Evolutionary conservation across 2,329 filamentous ascomycete species (phyloP).

Genomic region (Diaporthe humulicola): DNA sequence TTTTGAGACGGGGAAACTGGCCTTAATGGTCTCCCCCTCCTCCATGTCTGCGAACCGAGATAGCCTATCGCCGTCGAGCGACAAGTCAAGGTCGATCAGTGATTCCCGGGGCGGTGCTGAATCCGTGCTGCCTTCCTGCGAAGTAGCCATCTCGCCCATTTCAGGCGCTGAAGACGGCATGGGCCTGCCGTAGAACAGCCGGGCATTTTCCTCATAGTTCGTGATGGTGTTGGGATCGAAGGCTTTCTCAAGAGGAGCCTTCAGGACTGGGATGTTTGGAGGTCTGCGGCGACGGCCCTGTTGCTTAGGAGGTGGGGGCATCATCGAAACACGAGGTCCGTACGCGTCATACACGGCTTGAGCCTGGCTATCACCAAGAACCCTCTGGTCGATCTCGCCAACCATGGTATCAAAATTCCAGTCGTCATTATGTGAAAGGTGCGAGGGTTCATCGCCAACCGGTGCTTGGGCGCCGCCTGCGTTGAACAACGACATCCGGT

Average conservation of each 20-base stretch:
- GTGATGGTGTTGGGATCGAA: constrained; percentile 76
- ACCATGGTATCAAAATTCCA: constrained; percentile 78
- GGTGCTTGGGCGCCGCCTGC: constrained; percentile 70
- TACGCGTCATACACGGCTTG: constrained; percentile 71
- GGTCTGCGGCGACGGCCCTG: constrained; percentile 68
- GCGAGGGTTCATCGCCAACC: constrained; percentile 52
- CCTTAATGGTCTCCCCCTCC: constrained; percentile 48
- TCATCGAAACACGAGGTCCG: constrained; percentile 69
- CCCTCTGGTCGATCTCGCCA: constrained; percentile 70
- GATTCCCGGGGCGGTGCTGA: constrained; percentile 61
- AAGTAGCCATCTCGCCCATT: constrained; percentile 28
- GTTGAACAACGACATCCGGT: constrained; percentile 74
- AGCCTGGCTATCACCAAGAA: constrained; percentile 65
- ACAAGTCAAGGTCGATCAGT: constrained; percentile 59
- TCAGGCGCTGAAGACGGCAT: constrained; percentile 40
- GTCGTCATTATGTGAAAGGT: constrained; percentile 63
- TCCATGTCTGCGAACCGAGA: constrained; percentile 71
- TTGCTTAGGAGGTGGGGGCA: constrained; percentile 53
- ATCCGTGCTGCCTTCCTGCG: constrained; percentile 7
- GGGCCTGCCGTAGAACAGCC: constrained; percentile 68
- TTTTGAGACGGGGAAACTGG: constrained; percentile 16
- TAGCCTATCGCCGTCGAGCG: constrained; percentile 67
- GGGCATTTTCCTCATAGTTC: constrained; percentile 74
- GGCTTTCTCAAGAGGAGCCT: constrained; percentile 72
- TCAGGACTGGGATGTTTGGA: constrained; percentile 69